Evolutionary conservation across 805 yeast genomes (phyloP), one percentile per base, ranked within the genome.

Genomic region (Priceomyces carsonii): DNA sequence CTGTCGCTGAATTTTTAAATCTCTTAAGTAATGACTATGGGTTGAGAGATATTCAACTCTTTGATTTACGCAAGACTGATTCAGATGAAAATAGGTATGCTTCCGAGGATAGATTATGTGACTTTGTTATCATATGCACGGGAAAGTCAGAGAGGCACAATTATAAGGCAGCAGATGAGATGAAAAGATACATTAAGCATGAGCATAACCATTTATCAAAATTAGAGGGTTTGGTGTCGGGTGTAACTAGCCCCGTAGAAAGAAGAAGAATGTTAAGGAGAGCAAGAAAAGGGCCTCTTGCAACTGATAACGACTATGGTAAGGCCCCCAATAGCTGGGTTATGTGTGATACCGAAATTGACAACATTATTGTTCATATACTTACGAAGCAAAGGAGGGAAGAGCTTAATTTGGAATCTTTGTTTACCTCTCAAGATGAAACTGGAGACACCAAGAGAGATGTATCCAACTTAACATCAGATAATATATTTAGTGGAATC

Each of bases 101-200:
- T 32, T 39, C 48, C 10, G 42, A 47, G 24, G 59, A 60, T 38
- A 59, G 51, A 32, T 53, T 51, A n/a, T 45, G 55, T 14, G 57
- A 58, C 23, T 67, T 48, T 43, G 53, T 62, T n/a, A 61, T 91
- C 4, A 62, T 91, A 0, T 75, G 82, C 13, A 77, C 93, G 0
- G 96, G 95, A 3, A 83, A 81, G 55, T 79, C 90, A 19, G 75
- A 79, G 24, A 80, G 76, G 42, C 98, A 90, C 61, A 61, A 88
- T 15, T 79, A 74, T 44, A 82, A 80, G 42, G 88, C 95, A 2
- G 77, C 85, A 2, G 62, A 63, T 10, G 81, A 79, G 44, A 60
- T 89, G 24, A 66, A 76, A 32, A 67, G 68, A 18, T 69, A 68
- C 52, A 53, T 88, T 26, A 90, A 90, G 53, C 73, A 73, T 24